Evolutionary conservation across 2,329 filamentous ascomycete species (phyloP).

Genomic region (Xylaria sp.): DNA sequence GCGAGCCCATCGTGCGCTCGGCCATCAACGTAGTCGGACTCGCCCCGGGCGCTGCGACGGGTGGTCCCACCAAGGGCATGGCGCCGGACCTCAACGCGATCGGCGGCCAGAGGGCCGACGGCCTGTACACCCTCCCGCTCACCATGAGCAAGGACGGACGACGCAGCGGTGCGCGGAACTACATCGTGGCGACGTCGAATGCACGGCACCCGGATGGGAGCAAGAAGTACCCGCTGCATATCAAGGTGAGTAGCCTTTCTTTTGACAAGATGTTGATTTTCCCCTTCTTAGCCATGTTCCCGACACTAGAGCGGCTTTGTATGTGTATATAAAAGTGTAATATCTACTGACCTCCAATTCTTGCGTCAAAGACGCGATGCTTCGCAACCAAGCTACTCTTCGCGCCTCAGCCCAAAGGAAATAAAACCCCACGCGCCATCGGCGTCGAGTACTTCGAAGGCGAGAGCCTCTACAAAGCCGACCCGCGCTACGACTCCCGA

Average conservation of each 20-base stretch:
- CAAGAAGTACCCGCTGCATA: background rate
- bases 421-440: background rate
- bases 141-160: background rate
- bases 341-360: background rate
- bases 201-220: background rate
- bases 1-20: background rate
- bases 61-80: background rate
- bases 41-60: background rate
- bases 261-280: background rate
- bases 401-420: background rate
- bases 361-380: background rate
- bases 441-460: background rate
- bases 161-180: background rate
- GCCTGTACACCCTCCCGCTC: background rate
- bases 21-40: background rate
- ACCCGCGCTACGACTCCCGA: background rate
- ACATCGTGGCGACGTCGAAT: background rate
- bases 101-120: background rate
- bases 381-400: background rate
- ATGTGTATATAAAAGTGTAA: background rate
- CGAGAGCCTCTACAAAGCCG: background rate
- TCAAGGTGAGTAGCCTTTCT: background rate
- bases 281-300: background rate
- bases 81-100: background rate
- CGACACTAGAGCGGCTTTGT: background rate